Conservation (phyloP, 306 rosid genomes). For the Luffa acutangula region DNA sequence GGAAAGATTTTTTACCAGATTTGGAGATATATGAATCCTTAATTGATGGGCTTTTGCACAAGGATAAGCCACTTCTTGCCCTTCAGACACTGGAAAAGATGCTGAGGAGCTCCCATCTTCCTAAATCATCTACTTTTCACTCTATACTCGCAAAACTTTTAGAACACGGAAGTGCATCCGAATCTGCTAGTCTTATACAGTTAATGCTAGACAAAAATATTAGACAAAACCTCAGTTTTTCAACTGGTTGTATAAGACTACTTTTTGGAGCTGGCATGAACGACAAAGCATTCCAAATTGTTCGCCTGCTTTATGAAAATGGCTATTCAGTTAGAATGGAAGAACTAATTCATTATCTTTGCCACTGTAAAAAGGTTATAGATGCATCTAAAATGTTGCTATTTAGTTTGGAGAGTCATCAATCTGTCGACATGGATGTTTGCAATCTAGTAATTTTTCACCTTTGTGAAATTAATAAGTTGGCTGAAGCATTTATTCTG, state of each 20-base stretch:
- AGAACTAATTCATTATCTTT: slow-evolving; percentile 43
- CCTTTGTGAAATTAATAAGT: slow-evolving; percentile 46
- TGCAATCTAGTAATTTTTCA: slow-evolving; percentile 35
- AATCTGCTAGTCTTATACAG: slow-evolving; percentile 42
- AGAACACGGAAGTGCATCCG: slow-evolving; percentile 39
- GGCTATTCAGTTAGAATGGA: slow-evolving; percentile 54
- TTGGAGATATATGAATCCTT: slow-evolving; percentile 42
- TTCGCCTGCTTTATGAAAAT: slow-evolving; percentile 44
- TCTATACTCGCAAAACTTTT: slow-evolving; percentile 49
- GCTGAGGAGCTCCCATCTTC: slow-evolving; percentile 65
- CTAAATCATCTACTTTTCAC: slow-evolving; percentile 55
- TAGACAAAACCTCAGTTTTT: slow-evolving; percentile 55
- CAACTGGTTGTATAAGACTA: slow-evolving; percentile 44
- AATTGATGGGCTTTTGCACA: slow-evolving; percentile 56
- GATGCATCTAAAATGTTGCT: slow-evolving; percentile 54
- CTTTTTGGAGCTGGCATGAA: slow-evolving; percentile 46
- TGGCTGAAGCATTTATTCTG: slow-evolving; percentile 61
- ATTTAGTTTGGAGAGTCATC: slow-evolving; percentile 42
- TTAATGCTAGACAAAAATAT: slow-evolving; percentile 61
- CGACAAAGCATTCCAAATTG: slow-evolving; percentile 46
- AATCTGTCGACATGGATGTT: slow-evolving; percentile 22
- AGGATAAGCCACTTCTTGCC: slow-evolving; percentile 60
- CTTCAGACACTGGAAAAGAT: slow-evolving; percentile 61
- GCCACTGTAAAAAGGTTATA: slow-evolving; percentile 32
- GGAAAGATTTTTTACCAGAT: slow-evolving; percentile 65